Evolutionary conservation across 306 rosid species (phyloP).

Genomic region (Glycyrrhiza uralensis): DNA sequence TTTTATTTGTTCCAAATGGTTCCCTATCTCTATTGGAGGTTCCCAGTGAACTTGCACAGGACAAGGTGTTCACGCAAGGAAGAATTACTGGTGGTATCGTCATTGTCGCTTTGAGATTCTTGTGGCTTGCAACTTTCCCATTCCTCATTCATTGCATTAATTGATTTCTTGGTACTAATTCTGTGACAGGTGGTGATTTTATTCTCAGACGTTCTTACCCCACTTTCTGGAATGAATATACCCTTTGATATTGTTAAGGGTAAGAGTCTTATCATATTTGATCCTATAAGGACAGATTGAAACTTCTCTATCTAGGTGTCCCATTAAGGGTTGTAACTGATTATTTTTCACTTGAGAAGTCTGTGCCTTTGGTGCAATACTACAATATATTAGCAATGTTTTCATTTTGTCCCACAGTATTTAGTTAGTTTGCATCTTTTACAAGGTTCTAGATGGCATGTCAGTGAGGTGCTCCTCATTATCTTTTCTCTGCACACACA

Average conservation of each 20-base stretch:
- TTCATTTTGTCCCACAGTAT: no score
- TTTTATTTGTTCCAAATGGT: no score
- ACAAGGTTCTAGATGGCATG: no score
- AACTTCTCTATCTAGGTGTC: neutral
- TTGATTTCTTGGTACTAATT: neutral
- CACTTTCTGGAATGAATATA: constrained; percentile 92
- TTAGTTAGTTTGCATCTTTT: no score
- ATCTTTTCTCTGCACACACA: no score
- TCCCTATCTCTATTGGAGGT: no score
- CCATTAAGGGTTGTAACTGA: neutral
- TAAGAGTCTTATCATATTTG: constrained; percentile 77
- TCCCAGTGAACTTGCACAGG: no score
- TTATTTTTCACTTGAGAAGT: neutral
- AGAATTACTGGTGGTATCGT: neutral
- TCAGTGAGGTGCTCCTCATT: no score
- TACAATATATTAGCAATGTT: no score
- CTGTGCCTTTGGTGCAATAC: no score
- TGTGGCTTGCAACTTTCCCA: constrained; percentile 1
- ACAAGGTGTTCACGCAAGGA: no score
- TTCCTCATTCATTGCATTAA: constrained; percentile 30
- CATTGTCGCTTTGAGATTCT: neutral
- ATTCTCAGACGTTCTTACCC: constrained; percentile 91
- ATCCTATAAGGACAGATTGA: constrained; percentile 40
- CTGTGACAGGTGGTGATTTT: constrained; percentile 75
- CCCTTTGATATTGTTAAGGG: constrained; percentile 97